Evolutionary conservation across 148 eudicot species (phyloP).

Genomic region (Vaccinium vitisidaea): DNA sequence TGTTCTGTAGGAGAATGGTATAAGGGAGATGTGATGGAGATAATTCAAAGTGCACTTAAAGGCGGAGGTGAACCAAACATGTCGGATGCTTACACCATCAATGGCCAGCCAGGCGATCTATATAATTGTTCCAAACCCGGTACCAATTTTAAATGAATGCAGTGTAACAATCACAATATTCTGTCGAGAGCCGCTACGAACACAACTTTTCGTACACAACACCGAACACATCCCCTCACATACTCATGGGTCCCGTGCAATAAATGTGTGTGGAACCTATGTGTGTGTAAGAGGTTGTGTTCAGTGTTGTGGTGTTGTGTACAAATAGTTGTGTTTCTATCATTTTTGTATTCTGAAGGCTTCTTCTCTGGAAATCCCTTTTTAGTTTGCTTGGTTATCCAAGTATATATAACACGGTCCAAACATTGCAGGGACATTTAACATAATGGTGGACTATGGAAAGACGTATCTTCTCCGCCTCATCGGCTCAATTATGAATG

Average conservation of each 20-base stretch:
- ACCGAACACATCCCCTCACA: no score
- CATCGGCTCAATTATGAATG: slow-evolving; percentile 27
- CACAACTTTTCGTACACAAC: no score
- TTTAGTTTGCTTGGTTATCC: not conserved
- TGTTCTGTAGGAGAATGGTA: slow-evolving; percentile 17
- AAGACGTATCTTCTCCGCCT: slow-evolving; percentile 33
- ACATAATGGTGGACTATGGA: slow-evolving; percentile 18
- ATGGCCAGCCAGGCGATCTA: slow-evolving; percentile 37
- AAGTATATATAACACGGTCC: not conserved
- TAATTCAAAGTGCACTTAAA: slow-evolving; percentile 9
- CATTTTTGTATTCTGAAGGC: no score
- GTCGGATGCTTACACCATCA: slow-evolving; percentile 33
- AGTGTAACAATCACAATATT: no score
- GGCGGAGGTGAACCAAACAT: slow-evolving; percentile 22
- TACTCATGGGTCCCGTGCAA: no score
- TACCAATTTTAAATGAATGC: not conserved
- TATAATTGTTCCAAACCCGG: slow-evolving; percentile 26
- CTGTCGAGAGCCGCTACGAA: no score
- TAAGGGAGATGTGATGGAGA: slow-evolving; percentile 31
- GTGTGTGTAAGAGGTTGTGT: no score
- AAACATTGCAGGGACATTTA: slow-evolving; percentile 18
- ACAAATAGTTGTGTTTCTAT: no score
- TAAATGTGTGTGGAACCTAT: no score
- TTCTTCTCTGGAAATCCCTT: not conserved
- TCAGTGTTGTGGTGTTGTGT: no score